Evolutionary conservation across 2,329 filamentous ascomycete genomes (phyloP), one percentile per base, ranked within the genome.

Genomic region (Proliferodiscus dingleyae): DNA sequence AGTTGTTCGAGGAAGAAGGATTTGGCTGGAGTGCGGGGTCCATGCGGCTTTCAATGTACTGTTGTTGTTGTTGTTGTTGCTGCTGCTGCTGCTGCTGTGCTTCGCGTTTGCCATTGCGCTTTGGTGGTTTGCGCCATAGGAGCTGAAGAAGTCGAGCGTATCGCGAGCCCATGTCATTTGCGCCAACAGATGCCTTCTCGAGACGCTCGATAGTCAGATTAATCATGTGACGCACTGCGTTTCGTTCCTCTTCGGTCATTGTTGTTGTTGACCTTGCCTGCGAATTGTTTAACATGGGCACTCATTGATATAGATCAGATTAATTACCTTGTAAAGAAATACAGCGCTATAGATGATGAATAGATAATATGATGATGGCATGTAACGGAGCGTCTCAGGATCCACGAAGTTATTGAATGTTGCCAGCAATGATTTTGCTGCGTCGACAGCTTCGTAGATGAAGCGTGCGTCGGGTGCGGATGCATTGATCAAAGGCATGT

Each of bases 401-500:
- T 82, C 74, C 23, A 82, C 73, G 49, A 73, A 74, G 45, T 74
- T 75, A 55, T 78, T 81, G 16, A 83, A 69, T 1, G 78, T 80
- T 13, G 71, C 74, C 11, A 84, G 65, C 15, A 83, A 71, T 0
- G 76, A 74, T 57, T 81, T 82, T 0, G 80, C 80, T 2, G 80
- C 78, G 52, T 82, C 78, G 6, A 84, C 72, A 2, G 78, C 78
- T 58, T 82, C 79, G 59, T 82, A 83, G 46, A 84, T 82, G 61
- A 83, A 83, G 5, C 80, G 71, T 4, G 80, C 78, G 56, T 83
- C 80, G 5, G 78, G 78, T 45, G 78, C 77, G 2, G 82, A 68
- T 45, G 80, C 75, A 39, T 59, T 56, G 33, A 61, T 60, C 9
- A 58, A 47, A 11, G 56, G 55, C 23, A 60, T 49, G 11, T 53